These are phyloP conservation scores for Naganishia cerealis DNA, from an alignment of 1,284 basidiomycete species.

Conservation along the genomic window DNA sequence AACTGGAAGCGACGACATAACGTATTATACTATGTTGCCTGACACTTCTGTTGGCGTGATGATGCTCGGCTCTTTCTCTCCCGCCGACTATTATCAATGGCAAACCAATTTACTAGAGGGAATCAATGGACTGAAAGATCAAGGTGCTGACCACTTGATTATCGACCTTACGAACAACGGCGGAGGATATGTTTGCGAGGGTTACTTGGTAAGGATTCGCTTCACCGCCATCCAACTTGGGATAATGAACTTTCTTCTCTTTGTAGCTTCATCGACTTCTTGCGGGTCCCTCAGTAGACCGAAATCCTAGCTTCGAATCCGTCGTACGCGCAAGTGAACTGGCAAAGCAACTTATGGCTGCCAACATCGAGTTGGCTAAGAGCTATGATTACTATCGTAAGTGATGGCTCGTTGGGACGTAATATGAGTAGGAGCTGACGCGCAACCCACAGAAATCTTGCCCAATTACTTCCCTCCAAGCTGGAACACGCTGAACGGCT, in stretches of 20 bases:
- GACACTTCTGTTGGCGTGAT: slow-evolving; percentile 63
- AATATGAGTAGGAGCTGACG: neutral
- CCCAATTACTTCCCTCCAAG: slow-evolving; percentile 19
- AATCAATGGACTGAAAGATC: slow-evolving; percentile 57
- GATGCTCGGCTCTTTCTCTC: slow-evolving; percentile 60
- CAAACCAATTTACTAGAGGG: slow-evolving; percentile 59
- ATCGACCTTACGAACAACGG: slow-evolving; percentile 66
- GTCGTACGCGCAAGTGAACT: slow-evolving; percentile 16
- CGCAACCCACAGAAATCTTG: neutral
- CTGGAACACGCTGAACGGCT: slow-evolving; percentile 18
- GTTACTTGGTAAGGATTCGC: slow-evolving; percentile 10
- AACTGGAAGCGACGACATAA: slow-evolving; percentile 58
- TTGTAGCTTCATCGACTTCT: slow-evolving; percentile 23
- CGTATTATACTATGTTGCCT: slow-evolving; percentile 62
- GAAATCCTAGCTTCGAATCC: slow-evolving; percentile 23
- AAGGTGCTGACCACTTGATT: slow-evolving; percentile 60
- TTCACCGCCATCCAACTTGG: neutral
- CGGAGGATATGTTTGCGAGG: slow-evolving; percentile 51
- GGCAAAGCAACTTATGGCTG: slow-evolving; percentile 19
- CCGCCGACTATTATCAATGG: slow-evolving; percentile 59
- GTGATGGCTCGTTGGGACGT: neutral
- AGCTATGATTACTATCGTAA: slow-evolving; percentile 21
- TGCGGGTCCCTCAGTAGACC: slow-evolving; percentile 26
- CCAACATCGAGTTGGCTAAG: slow-evolving; percentile 26
- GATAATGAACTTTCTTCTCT: neutral